These are phyloP conservation scores for Pythium chondricola DNA, from an alignment of 352 stramenopile genomes.

Conservation along the genomic window DNA sequence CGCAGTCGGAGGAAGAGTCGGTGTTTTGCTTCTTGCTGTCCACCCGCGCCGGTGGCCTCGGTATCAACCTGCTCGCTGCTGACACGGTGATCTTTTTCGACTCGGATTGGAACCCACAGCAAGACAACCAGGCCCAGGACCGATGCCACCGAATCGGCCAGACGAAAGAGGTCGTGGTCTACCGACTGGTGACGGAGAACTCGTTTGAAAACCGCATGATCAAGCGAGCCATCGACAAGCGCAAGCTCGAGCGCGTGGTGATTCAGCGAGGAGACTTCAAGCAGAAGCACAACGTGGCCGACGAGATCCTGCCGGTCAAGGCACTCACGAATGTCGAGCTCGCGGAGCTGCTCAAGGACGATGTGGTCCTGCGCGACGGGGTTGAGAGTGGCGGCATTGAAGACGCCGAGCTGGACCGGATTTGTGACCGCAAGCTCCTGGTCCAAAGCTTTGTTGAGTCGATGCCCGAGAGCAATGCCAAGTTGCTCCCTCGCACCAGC, in stretches of 20 bases:
- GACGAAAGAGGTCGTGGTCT: slow-evolving; percentile 87
- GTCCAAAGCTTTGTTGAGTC: slow-evolving; percentile 68
- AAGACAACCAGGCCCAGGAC: slow-evolving; percentile 91
- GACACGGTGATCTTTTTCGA: slow-evolving; percentile 98
- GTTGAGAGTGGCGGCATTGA: slow-evolving; percentile 72
- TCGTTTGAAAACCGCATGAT: slow-evolving; percentile 95
- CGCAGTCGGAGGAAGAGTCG: slow-evolving; percentile 30
- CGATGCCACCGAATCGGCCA: slow-evolving; percentile 89
- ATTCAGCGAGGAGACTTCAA: slow-evolving; percentile 85
- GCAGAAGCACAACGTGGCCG: slow-evolving; percentile 28
- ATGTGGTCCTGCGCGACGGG: slow-evolving; percentile 62
- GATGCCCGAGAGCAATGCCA: slow-evolving; percentile 2
- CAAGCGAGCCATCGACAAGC: slow-evolving; percentile 87
- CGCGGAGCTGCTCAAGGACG: slow-evolving; percentile 64
- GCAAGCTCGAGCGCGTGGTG: slow-evolving; percentile 86
- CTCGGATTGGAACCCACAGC: slow-evolving; percentile 99
- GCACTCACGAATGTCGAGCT: slow-evolving; percentile 71
- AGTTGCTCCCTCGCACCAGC: slow-evolving; percentile 44
- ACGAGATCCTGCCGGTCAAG: slow-evolving; percentile 21
- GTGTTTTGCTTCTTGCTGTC: slow-evolving; percentile 84
- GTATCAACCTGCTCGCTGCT: slow-evolving; percentile 95
- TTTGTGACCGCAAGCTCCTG: slow-evolving; percentile 65
- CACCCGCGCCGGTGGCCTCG: slow-evolving; percentile 93
- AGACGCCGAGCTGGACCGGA: slow-evolving; percentile 48
- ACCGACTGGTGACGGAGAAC: slow-evolving; percentile 90